Conservation (phyloP, 441 rosid species). For the Jatropha podagrica region DNA sequence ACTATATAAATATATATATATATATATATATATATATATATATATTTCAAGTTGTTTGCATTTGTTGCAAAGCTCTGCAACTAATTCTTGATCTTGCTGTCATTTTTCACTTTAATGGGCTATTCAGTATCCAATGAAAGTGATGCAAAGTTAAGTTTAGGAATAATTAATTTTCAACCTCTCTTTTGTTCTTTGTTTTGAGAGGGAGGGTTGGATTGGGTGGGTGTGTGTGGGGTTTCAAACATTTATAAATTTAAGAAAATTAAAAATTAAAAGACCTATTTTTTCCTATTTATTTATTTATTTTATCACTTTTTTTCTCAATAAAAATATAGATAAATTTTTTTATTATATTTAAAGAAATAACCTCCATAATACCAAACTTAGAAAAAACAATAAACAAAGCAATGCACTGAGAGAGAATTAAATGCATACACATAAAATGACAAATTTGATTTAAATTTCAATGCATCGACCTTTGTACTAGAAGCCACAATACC, state of each 20-base stretch:
- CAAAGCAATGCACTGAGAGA: background rate
- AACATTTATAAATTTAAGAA: background rate
- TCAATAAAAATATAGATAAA: no score
- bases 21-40: no score
- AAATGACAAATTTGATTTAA: conserved; percentile 7
- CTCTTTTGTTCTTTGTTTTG: background rate
- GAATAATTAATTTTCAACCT: background rate
- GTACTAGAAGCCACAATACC: background rate
- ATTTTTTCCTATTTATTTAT: no score
- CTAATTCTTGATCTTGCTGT: background rate
- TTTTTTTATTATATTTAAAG: no score
- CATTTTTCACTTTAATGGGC: conserved; percentile 5
- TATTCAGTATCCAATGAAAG: conserved; percentile 1
- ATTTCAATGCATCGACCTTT: background rate
- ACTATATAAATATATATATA: background rate
- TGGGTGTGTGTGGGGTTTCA: conserved; percentile 6
- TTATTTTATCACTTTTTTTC: no score
- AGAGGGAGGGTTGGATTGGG: background rate
- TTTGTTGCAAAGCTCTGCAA: conserved; percentile 2
- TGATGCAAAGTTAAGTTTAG: conserved; percentile 1
- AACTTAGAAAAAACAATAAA: background rate
- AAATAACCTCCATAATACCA: background rate
- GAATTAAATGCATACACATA: conserved; percentile 14
- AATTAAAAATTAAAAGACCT: background rate
- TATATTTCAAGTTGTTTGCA: background rate